Conservation (phyloP, 2,329 filamentous ascomycete species). For the Pseudogymnoascus sp. region DNA sequence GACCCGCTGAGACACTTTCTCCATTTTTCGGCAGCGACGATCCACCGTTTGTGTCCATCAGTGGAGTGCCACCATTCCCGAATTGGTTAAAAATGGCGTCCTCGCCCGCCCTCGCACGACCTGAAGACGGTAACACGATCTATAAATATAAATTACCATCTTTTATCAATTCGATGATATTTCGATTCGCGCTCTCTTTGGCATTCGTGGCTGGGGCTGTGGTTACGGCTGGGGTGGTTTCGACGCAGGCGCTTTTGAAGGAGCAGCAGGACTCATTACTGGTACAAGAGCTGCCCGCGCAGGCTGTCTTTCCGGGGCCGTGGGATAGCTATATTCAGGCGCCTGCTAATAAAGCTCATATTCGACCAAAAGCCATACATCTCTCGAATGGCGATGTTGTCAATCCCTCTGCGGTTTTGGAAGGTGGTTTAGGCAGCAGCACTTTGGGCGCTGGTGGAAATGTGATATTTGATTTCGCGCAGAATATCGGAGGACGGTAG, state of each 20-base stretch:
- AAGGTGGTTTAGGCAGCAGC: slow-evolving; percentile 11
- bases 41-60: not conserved
- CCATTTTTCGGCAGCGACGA: not conserved
- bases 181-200: not conserved
- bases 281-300: slow-evolving; percentile 23
- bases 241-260: not conserved
- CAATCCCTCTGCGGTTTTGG: slow-evolving; percentile 15
- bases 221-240: not conserved
- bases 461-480: slow-evolving; percentile 35
- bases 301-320: slow-evolving; percentile 33
- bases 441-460: slow-evolving; percentile 27
- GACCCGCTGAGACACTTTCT: not conserved
- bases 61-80: not conserved
- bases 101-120: not conserved
- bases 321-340: slow-evolving; percentile 36
- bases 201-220: not conserved
- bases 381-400: slow-evolving; percentile 30
- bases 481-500: slow-evolving; percentile 37
- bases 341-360: slow-evolving; percentile 31
- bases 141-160: not conserved
- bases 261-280: not conserved
- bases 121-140: not conserved
- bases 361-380: slow-evolving; percentile 31
- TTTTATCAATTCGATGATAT: not conserved
- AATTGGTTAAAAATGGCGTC: not conserved